These are phyloP conservation scores for Phytophthora sojae DNA, from an alignment of 352 stramenopile species.

Conservation along the genomic window DNA sequence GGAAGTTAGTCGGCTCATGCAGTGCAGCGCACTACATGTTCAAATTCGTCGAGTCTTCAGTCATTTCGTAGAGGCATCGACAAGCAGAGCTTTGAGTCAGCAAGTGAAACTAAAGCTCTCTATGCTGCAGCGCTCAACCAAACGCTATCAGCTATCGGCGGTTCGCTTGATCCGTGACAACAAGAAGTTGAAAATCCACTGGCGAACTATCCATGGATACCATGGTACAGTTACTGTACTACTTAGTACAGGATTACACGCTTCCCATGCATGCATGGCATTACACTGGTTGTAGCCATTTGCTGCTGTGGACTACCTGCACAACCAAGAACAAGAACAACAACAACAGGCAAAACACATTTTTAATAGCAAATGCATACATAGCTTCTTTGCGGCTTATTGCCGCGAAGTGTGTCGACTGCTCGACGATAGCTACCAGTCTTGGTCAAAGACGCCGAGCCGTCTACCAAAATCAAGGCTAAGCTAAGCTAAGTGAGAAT, in stretches of 20 bases:
- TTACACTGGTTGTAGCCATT: not conserved
- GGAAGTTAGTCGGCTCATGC: not conserved
- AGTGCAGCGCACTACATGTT: not conserved
- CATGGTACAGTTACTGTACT: too few species aligned
- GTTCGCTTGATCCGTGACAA: too few species aligned
- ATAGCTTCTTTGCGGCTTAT: not conserved
- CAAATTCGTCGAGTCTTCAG: constrained; percentile 4
- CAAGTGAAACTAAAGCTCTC: not conserved
- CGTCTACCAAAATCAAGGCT: not conserved
- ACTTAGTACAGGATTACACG: too few species aligned
- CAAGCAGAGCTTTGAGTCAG: constrained; percentile 13
- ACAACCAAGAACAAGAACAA: not conserved
- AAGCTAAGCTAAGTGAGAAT: constrained; percentile 26
- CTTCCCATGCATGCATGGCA: not conserved
- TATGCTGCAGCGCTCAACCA: not conserved
- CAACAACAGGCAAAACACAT: not conserved
- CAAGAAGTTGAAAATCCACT: too few species aligned
- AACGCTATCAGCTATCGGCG: too few species aligned
- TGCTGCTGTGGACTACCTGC: not conserved
- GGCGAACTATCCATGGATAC: too few species aligned
- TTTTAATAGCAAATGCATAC: not conserved
- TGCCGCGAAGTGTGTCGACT: not conserved
- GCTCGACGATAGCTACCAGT: constrained; percentile 24
- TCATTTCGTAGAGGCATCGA: not conserved
- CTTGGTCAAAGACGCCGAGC: constrained; percentile 7